phyloP scores from a whole-genome alignment of 345 rosid genomes.

The Noccaea caerulescens region DNA sequence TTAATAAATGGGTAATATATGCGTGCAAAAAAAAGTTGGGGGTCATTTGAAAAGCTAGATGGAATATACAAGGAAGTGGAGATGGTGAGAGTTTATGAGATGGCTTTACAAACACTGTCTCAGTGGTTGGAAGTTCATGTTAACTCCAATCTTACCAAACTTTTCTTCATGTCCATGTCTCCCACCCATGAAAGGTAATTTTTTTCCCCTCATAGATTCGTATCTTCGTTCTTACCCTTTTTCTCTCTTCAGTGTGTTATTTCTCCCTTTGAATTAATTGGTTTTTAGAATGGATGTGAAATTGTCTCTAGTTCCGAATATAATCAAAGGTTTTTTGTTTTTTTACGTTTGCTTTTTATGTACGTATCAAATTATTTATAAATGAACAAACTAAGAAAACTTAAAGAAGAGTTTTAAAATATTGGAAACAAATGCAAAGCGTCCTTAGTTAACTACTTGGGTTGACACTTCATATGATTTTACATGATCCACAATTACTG shows the following conservation, averaged over 20 bases:
- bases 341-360: background rate
- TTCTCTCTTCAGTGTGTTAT: background rate
- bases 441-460: background rate
- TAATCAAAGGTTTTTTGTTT: background rate
- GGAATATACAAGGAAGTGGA: constrained; percentile 66
- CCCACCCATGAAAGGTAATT: constrained; percentile 84
- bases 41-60: constrained; percentile 70
- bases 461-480: background rate
- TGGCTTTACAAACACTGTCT: constrained; percentile 82
- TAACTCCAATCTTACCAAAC: constrained; percentile 61
- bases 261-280: constrained; percentile 3
- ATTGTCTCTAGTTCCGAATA: constrained; percentile 2
- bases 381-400: background rate
- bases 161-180: constrained; percentile 85
- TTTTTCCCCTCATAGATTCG: background rate
- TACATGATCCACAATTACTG: background rate
- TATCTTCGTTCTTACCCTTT: constrained; percentile 16
- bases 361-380: background rate
- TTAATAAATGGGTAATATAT: background rate
- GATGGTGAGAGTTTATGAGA: constrained; percentile 77
- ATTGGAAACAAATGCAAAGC: background rate
- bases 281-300: constrained; percentile 4
- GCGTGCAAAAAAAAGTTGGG: constrained; percentile 54
- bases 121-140: constrained; percentile 81
- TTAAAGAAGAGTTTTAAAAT: background rate